phyloP scores from a whole-genome alignment of 345 rosid genomes.

The Isatis tinctoria region DNA sequence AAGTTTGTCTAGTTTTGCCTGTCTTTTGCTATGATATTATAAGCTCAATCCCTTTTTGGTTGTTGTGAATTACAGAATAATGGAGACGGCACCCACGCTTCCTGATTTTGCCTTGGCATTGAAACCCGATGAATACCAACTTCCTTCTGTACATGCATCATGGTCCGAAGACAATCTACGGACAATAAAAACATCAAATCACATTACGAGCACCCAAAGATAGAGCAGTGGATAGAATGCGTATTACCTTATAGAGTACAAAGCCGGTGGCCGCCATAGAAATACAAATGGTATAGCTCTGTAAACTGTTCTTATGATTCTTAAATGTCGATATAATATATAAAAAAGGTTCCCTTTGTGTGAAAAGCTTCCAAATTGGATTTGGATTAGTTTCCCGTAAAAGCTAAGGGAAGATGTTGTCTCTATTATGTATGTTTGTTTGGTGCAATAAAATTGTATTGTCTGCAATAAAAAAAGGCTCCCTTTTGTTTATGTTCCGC shows the following conservation, averaged over 20 bases:
- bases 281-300: slow-evolving; percentile 24
- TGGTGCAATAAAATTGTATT: not conserved
- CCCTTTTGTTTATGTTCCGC: not conserved
- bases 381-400: slow-evolving; percentile 4
- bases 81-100: slow-evolving; percentile 90
- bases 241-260: slow-evolving; percentile 19
- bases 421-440: slow-evolving; percentile 12
- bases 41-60: not conserved
- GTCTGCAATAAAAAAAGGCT: slow-evolving; percentile 1
- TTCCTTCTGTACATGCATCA: slow-evolving; percentile 54
- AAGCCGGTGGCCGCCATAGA: slow-evolving; percentile 19
- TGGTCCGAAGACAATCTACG: slow-evolving; percentile 38
- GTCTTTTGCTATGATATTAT: not conserved
- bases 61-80: slow-evolving; percentile 45
- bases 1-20: not conserved
- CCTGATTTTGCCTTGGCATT: slow-evolving; percentile 90
- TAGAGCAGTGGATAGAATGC: slow-evolving; percentile 26
- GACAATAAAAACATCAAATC: slow-evolving; percentile 12
- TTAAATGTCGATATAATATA: slow-evolving; percentile 19
- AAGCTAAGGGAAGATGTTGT: slow-evolving; percentile 7
- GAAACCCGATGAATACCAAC: slow-evolving; percentile 85
- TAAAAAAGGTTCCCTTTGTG: not conserved
- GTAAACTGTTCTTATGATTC: slow-evolving; percentile 6
- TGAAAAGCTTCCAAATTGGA: slow-evolving; percentile 8
- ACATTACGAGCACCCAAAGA: slow-evolving; percentile 10